Evolutionary conservation across 148 eudicot species (phyloP), one percentile per base, ranked within the genome.

Genomic region (Limonium bicolor): DNA sequence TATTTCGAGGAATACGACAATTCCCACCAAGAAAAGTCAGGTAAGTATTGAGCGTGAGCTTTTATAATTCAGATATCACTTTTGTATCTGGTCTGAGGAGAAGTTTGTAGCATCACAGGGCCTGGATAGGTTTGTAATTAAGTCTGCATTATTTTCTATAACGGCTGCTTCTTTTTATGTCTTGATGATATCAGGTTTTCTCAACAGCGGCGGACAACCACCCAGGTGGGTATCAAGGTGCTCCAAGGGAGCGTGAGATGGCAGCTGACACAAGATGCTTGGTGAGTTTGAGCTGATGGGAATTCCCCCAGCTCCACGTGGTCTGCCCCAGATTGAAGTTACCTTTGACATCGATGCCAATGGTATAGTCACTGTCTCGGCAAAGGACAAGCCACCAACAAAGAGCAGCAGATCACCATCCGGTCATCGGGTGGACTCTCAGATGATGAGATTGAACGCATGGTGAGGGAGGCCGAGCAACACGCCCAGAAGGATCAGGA

Each of bases 131-230:
- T n/a, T n/a, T n/a, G n/a, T n/a, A n/a, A n/a, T n/a, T n/a, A n/a
- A n/a, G n/a, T n/a, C n/a, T n/a, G n/a, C n/a, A n/a, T n/a, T n/a
- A n/a, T n/a, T n/a, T n/a, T n/a, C n/a, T n/a, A n/a, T n/a, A n/a
- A n/a, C n/a, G n/a, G n/a, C n/a, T n/a, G n/a, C n/a, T n/a, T n/a
- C n/a, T n/a, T n/a, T 10, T 10, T 15, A 32, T 15, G 13, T 15
- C 5, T 32, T 12, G 7, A 3, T 27, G 51, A 10, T 29, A 14
- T 7, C 31, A 71, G 77, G 68, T 59, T 13, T 71, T 71, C 53
- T 71, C 77, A 16, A 71, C 77, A 41, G 77, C 77, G 38, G 56
- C 68, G 23, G 77, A 71, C 48, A 71, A 71, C 55, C 77, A 63
- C 66, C n/a, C 69, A 66, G 36, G 77, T 71, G 0, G 69, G 65